Evolutionary conservation across 208 protist species (phyloP).

Genomic region (Trypanosoma congolense): DNA sequence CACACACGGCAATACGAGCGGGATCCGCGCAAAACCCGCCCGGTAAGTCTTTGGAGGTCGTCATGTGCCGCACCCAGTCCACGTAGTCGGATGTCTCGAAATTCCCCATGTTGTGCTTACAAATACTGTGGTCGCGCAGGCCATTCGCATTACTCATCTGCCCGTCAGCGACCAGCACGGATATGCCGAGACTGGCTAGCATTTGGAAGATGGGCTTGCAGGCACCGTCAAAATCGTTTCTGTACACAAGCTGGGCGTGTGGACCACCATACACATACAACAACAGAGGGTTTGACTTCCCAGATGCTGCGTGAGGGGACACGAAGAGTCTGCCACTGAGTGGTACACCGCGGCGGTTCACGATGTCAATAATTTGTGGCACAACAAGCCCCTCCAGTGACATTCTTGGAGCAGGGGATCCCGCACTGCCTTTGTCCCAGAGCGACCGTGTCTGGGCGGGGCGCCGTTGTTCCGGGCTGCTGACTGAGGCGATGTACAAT

Average conservation of each 20-base stretch:
- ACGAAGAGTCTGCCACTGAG: slow-evolving; percentile 68
- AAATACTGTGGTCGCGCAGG: slow-evolving; percentile 65
- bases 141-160: slow-evolving; percentile 84
- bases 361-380: slow-evolving; percentile 47
- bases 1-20: slow-evolving; percentile 72
- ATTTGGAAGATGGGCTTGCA: slow-evolving; percentile 54
- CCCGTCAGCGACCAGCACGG: slow-evolving; percentile 78
- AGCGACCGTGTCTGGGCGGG: not conserved
- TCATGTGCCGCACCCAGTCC: slow-evolving; percentile 51
- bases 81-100: slow-evolving; percentile 86
- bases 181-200: slow-evolving; percentile 64
- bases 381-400: slow-evolving; percentile 24
- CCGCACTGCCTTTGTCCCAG: not conserved
- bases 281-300: slow-evolving; percentile 40
- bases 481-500: slow-evolving; percentile 32
- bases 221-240: slow-evolving; percentile 45
- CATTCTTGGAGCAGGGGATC: not conserved
- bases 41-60: slow-evolving; percentile 18
- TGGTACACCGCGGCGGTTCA: slow-evolving; percentile 60
- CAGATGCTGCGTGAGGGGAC: slow-evolving; percentile 22
- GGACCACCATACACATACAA: slow-evolving; percentile 86
- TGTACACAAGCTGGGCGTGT: slow-evolving; percentile 79
- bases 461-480: slow-evolving; percentile 1
- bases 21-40: slow-evolving; percentile 50
- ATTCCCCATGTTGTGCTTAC: slow-evolving; percentile 79